These are phyloP conservation scores for Alternaria tenuissima DNA, from an alignment of 2,329 filamentous ascomycete species.

Conservation along the genomic window DNA sequence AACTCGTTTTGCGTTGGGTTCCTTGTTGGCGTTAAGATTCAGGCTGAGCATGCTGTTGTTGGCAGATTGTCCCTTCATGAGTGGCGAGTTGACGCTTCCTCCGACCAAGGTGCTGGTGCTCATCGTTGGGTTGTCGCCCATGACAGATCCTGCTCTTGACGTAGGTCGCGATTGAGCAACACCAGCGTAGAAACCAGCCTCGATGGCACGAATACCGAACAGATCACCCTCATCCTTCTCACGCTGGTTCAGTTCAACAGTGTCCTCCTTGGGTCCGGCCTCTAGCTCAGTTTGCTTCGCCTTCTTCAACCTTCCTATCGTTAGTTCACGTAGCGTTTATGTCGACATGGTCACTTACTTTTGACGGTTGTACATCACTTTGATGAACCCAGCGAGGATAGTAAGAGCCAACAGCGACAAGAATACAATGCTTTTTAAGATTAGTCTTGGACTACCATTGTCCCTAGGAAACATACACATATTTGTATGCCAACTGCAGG, in stretches of 20 bases:
- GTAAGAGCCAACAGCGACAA: conserved; percentile 40
- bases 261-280: conserved; percentile 41
- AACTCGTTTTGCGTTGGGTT: conserved; percentile 29
- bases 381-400: conserved; percentile 45
- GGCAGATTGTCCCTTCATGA: conserved; percentile 42
- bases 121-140: conserved; percentile 36
- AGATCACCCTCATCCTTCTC: conserved; percentile 52
- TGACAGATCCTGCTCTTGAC: conserved; percentile 46
- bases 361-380: conserved; percentile 46
- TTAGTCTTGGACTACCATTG: not conserved
- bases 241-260: conserved; percentile 45
- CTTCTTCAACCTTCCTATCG: conserved; percentile 39
- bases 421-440: conserved; percentile 47
- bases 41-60: conserved; percentile 47
- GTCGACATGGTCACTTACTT: conserved; percentile 39
- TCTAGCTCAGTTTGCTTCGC: conserved; percentile 38
- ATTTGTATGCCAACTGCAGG: conserved; percentile 50
- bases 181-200: conserved; percentile 53
- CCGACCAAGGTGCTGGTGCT: conserved; percentile 48
- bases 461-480: conserved; percentile 34
- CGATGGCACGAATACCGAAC: conserved; percentile 52
- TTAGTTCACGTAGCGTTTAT: conserved; percentile 16
- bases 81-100: conserved; percentile 41
- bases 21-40: conserved; percentile 34
- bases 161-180: conserved; percentile 51